Percentiles rank a stretch among this genome's conserved stretches.
Conservation (phyloP, 495 filamentous ascomycete species). For the Saxophila tyrrhenica region DNA sequence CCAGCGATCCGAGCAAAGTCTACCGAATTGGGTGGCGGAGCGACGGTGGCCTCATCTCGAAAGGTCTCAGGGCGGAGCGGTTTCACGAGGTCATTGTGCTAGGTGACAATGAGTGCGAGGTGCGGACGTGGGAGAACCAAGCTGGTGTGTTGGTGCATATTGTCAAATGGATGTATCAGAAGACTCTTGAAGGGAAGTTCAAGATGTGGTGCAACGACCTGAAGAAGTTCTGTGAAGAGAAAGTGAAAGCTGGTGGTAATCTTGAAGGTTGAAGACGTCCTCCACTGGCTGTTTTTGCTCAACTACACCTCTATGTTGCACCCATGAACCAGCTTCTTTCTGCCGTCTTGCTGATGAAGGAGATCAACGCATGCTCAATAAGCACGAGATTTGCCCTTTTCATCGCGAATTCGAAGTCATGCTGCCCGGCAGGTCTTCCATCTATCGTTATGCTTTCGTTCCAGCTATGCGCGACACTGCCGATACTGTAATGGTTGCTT, state of each 20-base stretch:
- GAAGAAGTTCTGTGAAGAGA: slow-evolving; percentile 13
- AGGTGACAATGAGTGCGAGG: slow-evolving; percentile 16
- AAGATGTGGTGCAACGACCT: slow-evolving; percentile 14
- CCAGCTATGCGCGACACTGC: too few species aligned
- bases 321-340: too few species aligned
- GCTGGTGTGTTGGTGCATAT: slow-evolving; percentile 13
- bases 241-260: neutral
- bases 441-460: too few species aligned
- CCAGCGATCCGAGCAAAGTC: slow-evolving; percentile 1
- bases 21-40: slow-evolving; percentile 10
- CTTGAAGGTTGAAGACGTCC: too few species aligned
- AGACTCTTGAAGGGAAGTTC: slow-evolving; percentile 17
- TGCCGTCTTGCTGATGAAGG: too few species aligned
- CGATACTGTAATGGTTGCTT: too few species aligned
- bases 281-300: too few species aligned
- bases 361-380: too few species aligned
- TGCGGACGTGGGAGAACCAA: slow-evolving; percentile 17
- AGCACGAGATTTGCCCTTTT: too few species aligned
- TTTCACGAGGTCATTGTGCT: slow-evolving; percentile 15
- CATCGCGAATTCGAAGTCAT: too few species aligned
- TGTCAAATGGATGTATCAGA: slow-evolving; percentile 18
- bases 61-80: slow-evolving; percentile 10
- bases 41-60: slow-evolving; percentile 4
- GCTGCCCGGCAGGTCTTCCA: too few species aligned
- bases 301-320: too few species aligned